Percentiles rank a stretch among this genome's conserved stretches.
Evolutionary conservation across 176 grass and related monocot genomes (phyloP).

Genomic region (Panicum miliaceum): DNA sequence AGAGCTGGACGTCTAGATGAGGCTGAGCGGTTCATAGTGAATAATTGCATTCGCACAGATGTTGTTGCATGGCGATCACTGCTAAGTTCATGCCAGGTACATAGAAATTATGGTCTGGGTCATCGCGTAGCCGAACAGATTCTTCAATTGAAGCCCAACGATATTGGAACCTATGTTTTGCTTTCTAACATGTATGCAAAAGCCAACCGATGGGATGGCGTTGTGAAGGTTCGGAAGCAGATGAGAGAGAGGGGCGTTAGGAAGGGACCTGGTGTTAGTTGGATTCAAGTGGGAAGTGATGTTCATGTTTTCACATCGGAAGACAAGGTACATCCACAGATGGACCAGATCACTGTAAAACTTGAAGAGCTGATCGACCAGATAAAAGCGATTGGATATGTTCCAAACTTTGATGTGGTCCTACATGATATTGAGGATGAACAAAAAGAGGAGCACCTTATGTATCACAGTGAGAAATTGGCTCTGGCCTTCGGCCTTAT

Average conservation of each 20-base stretch:
- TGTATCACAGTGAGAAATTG: constrained; percentile 81
- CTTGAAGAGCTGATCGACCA: constrained; percentile 59
- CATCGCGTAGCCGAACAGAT: constrained; percentile 69
- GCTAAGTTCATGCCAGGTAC: constrained; percentile 67
- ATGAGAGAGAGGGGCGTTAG: constrained; percentile 73
- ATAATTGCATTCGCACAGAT: constrained; percentile 57
- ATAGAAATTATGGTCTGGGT: constrained; percentile 70
- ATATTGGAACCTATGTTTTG: constrained; percentile 81
- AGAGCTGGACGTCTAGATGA: constrained; percentile 66
- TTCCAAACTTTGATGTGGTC: constrained; percentile 61
- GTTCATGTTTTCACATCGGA: constrained; percentile 72
- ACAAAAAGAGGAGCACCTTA: constrained; percentile 80
- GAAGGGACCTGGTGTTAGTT: constrained; percentile 84
- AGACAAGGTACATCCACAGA: constrained; percentile 60
- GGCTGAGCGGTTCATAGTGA: constrained; percentile 65
- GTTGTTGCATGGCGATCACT: constrained; percentile 77
- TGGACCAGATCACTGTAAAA: constrained; percentile 63
- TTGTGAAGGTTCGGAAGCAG: constrained; percentile 63
- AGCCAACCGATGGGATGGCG: constrained; percentile 78
- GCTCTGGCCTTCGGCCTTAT: constrained; percentile 71
- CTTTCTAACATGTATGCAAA: constrained; percentile 92
- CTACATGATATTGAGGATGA: constrained; percentile 85
- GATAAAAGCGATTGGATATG: constrained; percentile 75
- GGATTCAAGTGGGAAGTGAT: constrained; percentile 72
- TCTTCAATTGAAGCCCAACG: constrained; percentile 67